Percentiles rank a stretch among this genome's conserved stretches.
Conservation (phyloP, 2,329 filamentous ascomycete genomes). For the Fusarium transvaalense region DNA sequence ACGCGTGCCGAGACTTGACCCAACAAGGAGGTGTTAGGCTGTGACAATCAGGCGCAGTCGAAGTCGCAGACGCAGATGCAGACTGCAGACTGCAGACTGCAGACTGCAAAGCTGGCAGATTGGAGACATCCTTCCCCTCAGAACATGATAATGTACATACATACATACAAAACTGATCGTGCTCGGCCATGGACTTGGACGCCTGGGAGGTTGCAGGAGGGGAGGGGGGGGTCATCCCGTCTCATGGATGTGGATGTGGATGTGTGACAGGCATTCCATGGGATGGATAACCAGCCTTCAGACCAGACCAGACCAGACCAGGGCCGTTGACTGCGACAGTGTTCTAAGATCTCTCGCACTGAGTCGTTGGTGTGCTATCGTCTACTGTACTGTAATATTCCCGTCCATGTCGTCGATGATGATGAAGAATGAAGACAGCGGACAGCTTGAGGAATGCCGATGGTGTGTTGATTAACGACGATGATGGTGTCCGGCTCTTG, state of each 20-base stretch:
- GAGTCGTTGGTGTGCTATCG: conserved; percentile 9
- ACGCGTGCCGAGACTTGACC: conserved; percentile 37
- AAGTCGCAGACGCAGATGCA: not conserved
- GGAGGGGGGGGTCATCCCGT: conserved; percentile 39
- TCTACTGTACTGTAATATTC: not conserved
- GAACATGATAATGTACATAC: not conserved
- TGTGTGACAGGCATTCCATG: conserved; percentile 39
- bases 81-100: conserved; percentile 6
- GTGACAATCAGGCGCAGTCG: conserved; percentile 6
- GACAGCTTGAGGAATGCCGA: conserved; percentile 7
- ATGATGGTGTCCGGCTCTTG: conserved; percentile 26
- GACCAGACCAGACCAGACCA: conserved; percentile 1
- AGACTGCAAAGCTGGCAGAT: conserved; percentile 8
- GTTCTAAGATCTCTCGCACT: conserved; percentile 33
- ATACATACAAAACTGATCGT: conserved; percentile 24
- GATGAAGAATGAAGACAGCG: conserved; percentile 14
- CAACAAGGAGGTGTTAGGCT: conserved; percentile 23
- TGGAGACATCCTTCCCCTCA: conserved; percentile 4
- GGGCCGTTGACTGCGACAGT: conserved; percentile 23
- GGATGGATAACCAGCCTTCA: conserved; percentile 10
- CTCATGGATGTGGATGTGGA: conserved; percentile 33
- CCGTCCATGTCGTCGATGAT: conserved; percentile 12
- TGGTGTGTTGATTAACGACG: not conserved
- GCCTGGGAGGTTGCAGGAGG: conserved; percentile 41
- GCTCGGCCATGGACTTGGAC: conserved; percentile 25